Percentiles rank a stretch among this genome's conserved stretches.
Conservation (phyloP, 768 basidiomycete species). For the Cystofilobasidium capitatum region DNA sequence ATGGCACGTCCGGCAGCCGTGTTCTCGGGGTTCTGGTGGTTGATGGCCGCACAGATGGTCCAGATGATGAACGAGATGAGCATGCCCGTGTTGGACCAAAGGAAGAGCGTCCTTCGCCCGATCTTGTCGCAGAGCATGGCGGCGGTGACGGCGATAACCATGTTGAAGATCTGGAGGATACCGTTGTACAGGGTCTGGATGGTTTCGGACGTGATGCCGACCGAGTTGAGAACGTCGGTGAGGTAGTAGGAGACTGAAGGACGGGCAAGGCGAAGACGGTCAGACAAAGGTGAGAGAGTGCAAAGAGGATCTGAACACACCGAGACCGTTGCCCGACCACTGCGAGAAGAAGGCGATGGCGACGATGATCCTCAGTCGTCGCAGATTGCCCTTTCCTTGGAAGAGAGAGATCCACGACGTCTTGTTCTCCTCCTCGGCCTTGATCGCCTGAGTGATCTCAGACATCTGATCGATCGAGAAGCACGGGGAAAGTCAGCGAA, state of each 20-base stretch:
- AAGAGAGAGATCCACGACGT: constrained; percentile 2
- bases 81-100: constrained; percentile 48
- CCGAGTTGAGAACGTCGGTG: constrained; percentile 52
- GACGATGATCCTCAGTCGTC: constrained; percentile 17
- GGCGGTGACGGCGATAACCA: constrained; percentile 44
- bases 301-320: not conserved
- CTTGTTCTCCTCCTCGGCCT: not conserved
- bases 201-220: constrained; percentile 37
- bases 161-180: constrained; percentile 60
- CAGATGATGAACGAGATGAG: constrained; percentile 50
- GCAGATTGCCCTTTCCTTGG: constrained; percentile 10
- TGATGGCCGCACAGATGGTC: constrained; percentile 46
- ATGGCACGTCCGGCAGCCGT: not conserved
- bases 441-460: constrained; percentile 16
- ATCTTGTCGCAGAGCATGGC: constrained; percentile 57
- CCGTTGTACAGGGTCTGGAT: constrained; percentile 45
- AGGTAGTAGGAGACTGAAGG: constrained; percentile 63
- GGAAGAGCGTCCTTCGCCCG: constrained; percentile 60
- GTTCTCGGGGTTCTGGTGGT: constrained; percentile 29
- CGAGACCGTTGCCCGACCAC: constrained; percentile 74
- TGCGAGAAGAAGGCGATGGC: constrained; percentile 49
- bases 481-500: too few species aligned
- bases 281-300: not conserved
- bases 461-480: too few species aligned
- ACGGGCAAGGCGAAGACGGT: not conserved